A percentile compares a stretch with the other conserved stretches of the same genome.
These are phyloP conservation scores for Dactylellina sp. DNA, from an alignment of 2,329 filamentous ascomycete species.

Conservation along the genomic window DNA sequence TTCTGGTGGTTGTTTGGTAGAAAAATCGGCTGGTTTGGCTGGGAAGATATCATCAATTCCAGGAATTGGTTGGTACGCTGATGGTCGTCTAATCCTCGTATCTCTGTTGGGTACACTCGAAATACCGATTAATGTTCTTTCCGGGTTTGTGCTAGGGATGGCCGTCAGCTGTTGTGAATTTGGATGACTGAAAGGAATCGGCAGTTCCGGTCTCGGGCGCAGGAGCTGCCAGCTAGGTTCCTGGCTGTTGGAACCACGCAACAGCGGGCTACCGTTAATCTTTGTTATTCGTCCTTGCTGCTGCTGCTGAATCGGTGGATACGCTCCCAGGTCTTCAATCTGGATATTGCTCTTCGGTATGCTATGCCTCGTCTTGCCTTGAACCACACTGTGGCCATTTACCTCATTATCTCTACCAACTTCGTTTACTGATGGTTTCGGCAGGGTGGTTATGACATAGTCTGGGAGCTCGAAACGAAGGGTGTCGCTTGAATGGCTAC, in stretches of 20 bases:
- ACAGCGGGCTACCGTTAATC: neutral
- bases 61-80: slow-evolving; percentile 1
- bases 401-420: neutral
- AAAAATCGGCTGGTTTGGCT: neutral
- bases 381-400: neutral
- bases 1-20: slow-evolving; percentile 8
- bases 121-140: neutral
- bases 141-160: too few relatives aligned
- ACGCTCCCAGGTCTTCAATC: neutral
- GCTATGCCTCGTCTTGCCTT: neutral
- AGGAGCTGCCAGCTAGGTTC: neutral
- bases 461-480: neutral
- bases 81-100: neutral
- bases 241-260: neutral
- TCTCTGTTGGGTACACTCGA: neutral
- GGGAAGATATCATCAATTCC: slow-evolving; percentile 2
- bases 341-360: neutral
- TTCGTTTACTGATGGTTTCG: neutral
- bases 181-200: neutral
- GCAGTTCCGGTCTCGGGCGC: neutral
- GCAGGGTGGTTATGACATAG: neutral
- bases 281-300: neutral
- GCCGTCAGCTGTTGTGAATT: too few relatives aligned
- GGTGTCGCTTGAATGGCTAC: neutral
- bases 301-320: neutral